These are phyloP conservation scores for Aspergillus fumigatiaffinis DNA, from an alignment of 2,329 filamentous ascomycete genomes.

Conservation along the genomic window DNA sequence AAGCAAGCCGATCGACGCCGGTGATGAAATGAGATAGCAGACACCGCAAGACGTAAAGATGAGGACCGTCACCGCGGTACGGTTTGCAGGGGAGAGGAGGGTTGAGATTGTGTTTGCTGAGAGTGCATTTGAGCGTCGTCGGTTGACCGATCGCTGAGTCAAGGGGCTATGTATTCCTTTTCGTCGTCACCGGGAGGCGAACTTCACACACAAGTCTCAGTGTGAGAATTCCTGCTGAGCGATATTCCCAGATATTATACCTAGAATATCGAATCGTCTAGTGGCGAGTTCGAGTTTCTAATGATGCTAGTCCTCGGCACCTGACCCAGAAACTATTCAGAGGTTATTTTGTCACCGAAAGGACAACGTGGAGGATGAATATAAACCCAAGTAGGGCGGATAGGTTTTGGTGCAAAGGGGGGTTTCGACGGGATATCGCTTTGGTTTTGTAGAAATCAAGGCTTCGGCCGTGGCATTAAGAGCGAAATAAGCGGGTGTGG, in stretches of 20 bases:
- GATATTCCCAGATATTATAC: not conserved
- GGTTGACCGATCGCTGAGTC: slow-evolving; percentile 18
- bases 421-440: not conserved
- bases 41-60: slow-evolving; percentile 17
- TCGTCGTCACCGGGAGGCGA: slow-evolving; percentile 7
- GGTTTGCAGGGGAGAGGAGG: slow-evolving; percentile 40
- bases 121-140: slow-evolving; percentile 44
- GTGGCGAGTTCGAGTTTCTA: not conserved
- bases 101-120: slow-evolving; percentile 34
- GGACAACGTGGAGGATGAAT: not conserved
- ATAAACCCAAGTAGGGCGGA: not conserved
- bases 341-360: not conserved
- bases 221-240: not conserved
- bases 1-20: slow-evolving; percentile 33
- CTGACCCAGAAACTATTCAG: not conserved
- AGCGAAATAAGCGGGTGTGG: not conserved
- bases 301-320: not conserved
- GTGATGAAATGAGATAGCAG: slow-evolving; percentile 15
- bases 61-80: slow-evolving; percentile 43
- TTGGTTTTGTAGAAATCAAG: not conserved
- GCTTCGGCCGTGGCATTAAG: not conserved
- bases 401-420: not conserved
- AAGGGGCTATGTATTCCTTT: slow-evolving; percentile 8
- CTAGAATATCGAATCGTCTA: not conserved
- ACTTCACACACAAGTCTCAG: not conserved